A percentile compares a stretch with the other conserved stretches of the same genome.
phyloP scores from a whole-genome alignment of 495 filamentous ascomycete species.

The Friedmanniomyces simplex region DNA sequence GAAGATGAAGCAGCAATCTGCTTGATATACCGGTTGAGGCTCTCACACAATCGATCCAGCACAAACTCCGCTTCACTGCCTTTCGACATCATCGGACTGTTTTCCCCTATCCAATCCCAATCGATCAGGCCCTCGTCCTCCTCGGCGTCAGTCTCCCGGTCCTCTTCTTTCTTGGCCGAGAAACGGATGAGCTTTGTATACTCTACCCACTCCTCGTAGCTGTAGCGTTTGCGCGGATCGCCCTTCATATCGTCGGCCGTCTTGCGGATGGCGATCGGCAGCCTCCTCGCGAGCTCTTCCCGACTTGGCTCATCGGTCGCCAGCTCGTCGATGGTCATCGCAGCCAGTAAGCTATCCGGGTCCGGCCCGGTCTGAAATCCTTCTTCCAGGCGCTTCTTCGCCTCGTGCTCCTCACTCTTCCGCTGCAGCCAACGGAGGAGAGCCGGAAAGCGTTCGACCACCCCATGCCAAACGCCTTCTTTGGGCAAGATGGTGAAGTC shows the following conservation, averaged over 20 bases:
- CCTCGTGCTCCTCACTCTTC: slow-evolving; percentile 22
- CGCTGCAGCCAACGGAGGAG: slow-evolving; percentile 34
- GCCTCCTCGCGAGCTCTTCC: slow-evolving; percentile 38
- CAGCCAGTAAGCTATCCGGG: neutral
- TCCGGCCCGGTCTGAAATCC: slow-evolving; percentile 35
- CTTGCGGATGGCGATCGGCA: slow-evolving; percentile 45
- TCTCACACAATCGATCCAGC: slow-evolving; percentile 49
- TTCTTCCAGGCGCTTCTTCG: slow-evolving; percentile 36
- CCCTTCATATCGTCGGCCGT: slow-evolving; percentile 38
- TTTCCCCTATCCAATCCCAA: slow-evolving; percentile 61
- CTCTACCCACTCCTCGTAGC: slow-evolving; percentile 56
- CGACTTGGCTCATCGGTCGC: slow-evolving; percentile 29
- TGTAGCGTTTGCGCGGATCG: slow-evolving; percentile 38
- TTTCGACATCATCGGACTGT: slow-evolving; percentile 48
- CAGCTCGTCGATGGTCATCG: slow-evolving; percentile 39
- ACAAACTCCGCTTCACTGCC: slow-evolving; percentile 51
- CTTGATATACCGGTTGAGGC: slow-evolving; percentile 43
- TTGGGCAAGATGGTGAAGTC: slow-evolving; percentile 51
- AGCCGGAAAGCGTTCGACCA: slow-evolving; percentile 36
- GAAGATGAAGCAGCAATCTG: no score
- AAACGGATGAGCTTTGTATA: slow-evolving; percentile 52
- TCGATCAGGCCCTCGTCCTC: slow-evolving; percentile 48
- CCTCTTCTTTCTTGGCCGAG: slow-evolving; percentile 29
- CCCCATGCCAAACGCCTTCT: slow-evolving; percentile 36
- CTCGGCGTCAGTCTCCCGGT: slow-evolving; percentile 33